phyloP scores from a whole-genome alignment of 2,329 filamentous ascomycete genomes.

The Pseudogymnoascus verrucosus region DNA sequence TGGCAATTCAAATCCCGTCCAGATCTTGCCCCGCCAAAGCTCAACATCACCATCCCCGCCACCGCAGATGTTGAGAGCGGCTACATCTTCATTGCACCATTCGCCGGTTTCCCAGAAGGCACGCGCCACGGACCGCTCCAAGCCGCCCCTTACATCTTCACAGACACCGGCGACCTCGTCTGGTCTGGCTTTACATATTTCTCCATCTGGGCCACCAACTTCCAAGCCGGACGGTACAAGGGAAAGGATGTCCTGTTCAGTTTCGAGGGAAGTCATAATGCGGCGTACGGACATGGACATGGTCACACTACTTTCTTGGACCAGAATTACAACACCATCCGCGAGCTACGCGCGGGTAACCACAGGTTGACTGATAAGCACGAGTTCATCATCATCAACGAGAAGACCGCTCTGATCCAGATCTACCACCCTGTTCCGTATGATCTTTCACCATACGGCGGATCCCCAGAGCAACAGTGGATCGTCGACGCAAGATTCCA shows the following conservation, averaged over 20 bases:
- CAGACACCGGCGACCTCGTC: conserved; percentile 45
- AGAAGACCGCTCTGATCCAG: conserved; percentile 44
- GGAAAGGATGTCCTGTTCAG: conserved; percentile 44
- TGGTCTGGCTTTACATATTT: conserved; percentile 49
- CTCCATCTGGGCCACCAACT: conserved; percentile 43
- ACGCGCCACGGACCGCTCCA: conserved; percentile 41
- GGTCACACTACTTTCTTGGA: conserved; percentile 46
- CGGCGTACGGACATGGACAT: conserved; percentile 44
- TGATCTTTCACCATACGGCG: conserved; percentile 39
- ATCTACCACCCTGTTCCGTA: conserved; percentile 43
- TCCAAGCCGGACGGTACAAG: conserved; percentile 42
- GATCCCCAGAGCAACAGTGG: conserved; percentile 42
- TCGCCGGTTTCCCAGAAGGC: conserved; percentile 30
- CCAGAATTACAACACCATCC: conserved; percentile 46
- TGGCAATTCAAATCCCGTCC: conserved; percentile 41
- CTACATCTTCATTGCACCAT: conserved; percentile 37
- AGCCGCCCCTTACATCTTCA: conserved; percentile 47
- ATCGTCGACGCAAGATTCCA: conserved; percentile 48
- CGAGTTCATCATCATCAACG: conserved; percentile 46
- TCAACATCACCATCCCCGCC: conserved; percentile 39
- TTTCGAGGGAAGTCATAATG: conserved; percentile 46
- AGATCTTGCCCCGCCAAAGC: conserved; percentile 37
- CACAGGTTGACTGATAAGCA: conserved; percentile 46
- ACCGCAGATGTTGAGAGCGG: conserved; percentile 33
- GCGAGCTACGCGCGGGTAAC: conserved; percentile 43